phyloP scores from a whole-genome alignment of 2,329 filamentous ascomycete species.

The Colletotrichum tropicicola region DNA sequence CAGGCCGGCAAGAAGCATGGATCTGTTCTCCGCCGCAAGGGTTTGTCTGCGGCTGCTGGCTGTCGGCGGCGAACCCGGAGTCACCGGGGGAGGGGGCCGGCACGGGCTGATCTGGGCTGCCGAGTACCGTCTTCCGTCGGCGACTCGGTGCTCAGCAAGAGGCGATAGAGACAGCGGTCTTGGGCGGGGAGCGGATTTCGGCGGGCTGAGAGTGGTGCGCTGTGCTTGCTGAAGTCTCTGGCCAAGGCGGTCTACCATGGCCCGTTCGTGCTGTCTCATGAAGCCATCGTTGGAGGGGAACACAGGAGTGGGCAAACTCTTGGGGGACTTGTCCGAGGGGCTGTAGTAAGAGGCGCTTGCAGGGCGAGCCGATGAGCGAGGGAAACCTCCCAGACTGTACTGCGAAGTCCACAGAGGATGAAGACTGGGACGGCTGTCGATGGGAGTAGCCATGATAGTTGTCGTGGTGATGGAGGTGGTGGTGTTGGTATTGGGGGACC shows the following conservation, averaged over 20 bases:
- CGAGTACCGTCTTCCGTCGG: constrained; percentile 6
- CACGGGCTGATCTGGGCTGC: constrained; percentile 19
- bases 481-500: neutral
- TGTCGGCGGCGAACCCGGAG: constrained; percentile 28
- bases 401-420: constrained; percentile 46
- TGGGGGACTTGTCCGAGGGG: constrained; percentile 37
- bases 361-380: constrained; percentile 23
- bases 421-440: constrained; percentile 28
- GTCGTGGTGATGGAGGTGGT: neutral
- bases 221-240: constrained; percentile 34
- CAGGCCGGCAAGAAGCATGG: constrained; percentile 40
- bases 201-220: constrained; percentile 20
- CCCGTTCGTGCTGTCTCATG: constrained; percentile 46
- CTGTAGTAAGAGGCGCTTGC: constrained; percentile 35
- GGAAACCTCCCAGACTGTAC: constrained; percentile 35
- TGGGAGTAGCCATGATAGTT: constrained; percentile 27
- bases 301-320: constrained; percentile 43
- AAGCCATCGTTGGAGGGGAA: constrained; percentile 43
- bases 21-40: constrained; percentile 40
- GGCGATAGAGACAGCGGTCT: constrained; percentile 29
- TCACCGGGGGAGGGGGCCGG: constrained; percentile 25
- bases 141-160: constrained; percentile 12
- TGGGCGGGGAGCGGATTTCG: constrained; percentile 17
- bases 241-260: constrained; percentile 44
- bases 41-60: constrained; percentile 34